Percentiles rank a stretch among this genome's conserved stretches.
Evolutionary conservation across 2,329 filamentous ascomycete species (phyloP).

Genomic region (Ascochyta pisi): DNA sequence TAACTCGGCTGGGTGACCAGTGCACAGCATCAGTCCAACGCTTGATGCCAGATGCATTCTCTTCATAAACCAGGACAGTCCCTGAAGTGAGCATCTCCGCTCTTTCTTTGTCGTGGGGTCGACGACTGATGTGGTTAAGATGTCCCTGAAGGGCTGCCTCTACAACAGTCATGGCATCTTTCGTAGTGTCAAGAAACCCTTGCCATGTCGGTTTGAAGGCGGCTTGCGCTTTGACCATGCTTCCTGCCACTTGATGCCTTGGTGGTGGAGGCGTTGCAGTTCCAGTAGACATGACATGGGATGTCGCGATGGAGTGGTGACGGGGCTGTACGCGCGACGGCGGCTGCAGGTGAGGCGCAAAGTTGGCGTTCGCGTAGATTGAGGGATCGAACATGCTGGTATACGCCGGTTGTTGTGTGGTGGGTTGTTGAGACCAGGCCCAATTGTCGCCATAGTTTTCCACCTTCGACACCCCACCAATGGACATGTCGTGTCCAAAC

Average conservation of each 20-base stretch:
- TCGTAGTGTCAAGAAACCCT: constrained; percentile 72
- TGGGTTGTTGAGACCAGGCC: constrained; percentile 41
- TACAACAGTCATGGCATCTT: constrained; percentile 80
- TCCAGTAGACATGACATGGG: constrained; percentile 32
- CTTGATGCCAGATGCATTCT: constrained; percentile 89
- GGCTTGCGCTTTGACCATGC: constrained; percentile 46
- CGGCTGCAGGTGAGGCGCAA: constrained; percentile 30
- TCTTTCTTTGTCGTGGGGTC: constrained; percentile 86
- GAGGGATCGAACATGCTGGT: constrained; percentile 41
- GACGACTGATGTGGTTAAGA: constrained; percentile 77
- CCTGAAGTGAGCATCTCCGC: constrained; percentile 80
- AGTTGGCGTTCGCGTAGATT: constrained; percentile 36
- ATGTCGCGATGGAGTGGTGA: constrained; percentile 42
- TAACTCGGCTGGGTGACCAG: constrained; percentile 88
- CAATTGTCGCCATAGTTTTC: constrained; percentile 43
- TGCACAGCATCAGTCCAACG: constrained; percentile 91
- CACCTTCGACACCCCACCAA: constrained; percentile 42
- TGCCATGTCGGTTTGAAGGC: constrained; percentile 68
- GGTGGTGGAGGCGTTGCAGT: constrained; percentile 40
- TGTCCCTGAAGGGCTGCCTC: constrained; percentile 77
- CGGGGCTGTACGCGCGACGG: constrained; percentile 31
- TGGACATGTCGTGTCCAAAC: constrained; percentile 45
- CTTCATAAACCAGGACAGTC: constrained; percentile 89
- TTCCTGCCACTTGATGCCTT: constrained; percentile 37
- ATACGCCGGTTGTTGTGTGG: constrained; percentile 33